phyloP scores from a whole-genome alignment of 306 rosid genomes.

The Fagus crenata region DNA sequence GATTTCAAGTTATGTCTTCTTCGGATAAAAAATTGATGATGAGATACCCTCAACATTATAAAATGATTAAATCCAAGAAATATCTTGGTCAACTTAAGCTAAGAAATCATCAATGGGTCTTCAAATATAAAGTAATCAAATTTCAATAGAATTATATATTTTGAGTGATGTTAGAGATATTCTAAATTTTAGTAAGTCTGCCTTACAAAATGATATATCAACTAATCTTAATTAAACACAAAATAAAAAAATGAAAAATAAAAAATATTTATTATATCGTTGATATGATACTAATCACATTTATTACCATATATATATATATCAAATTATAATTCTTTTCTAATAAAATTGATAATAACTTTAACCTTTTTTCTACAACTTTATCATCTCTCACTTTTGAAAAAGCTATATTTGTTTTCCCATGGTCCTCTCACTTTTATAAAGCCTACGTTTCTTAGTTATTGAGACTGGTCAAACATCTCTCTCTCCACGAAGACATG shows the following conservation, averaged over 20 bases:
- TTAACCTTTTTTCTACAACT: too few relatives aligned
- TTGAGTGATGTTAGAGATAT: too few relatives aligned
- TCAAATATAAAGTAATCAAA: not conserved
- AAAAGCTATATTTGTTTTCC: slow-evolving; percentile 1
- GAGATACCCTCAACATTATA: not conserved
- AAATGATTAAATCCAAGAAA: not conserved
- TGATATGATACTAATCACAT: too few relatives aligned
- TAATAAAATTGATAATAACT: too few relatives aligned
- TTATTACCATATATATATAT: too few relatives aligned
- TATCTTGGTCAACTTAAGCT: not conserved
- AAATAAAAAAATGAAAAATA: too few relatives aligned
- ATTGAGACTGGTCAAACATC: slow-evolving; percentile 21
- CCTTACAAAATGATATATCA: too few relatives aligned
- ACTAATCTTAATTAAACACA: too few relatives aligned
- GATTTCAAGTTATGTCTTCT: not conserved
- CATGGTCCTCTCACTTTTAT: slow-evolving; percentile 24
- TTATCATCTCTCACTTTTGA: not conserved
- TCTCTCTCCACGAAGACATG: not conserved
- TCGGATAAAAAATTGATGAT: not conserved
- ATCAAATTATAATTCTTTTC: too few relatives aligned
- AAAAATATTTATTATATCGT: not conserved
- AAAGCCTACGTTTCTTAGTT: slow-evolving; percentile 15
- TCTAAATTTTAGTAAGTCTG: too few relatives aligned
- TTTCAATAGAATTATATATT: not conserved
- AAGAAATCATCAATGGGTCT: not conserved